A percentile compares a stretch with the other conserved stretches of the same genome.
Evolutionary conservation across 345 rosid species (phyloP).

Genomic region (Citrus cavaleriei): DNA sequence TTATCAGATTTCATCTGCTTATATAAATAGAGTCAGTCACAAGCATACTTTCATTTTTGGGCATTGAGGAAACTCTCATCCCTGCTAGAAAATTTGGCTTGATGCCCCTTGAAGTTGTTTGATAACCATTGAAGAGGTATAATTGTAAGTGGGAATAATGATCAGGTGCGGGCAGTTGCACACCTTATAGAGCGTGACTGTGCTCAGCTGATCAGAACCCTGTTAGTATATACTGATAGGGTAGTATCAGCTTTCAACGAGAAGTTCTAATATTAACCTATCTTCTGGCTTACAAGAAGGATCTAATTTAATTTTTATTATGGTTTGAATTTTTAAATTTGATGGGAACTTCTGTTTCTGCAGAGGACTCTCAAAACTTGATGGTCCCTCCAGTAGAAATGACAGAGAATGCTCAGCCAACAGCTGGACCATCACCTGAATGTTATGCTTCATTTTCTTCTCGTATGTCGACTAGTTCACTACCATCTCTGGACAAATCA

Average conservation of each 20-base stretch:
- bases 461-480: constrained; percentile 10
- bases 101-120: background rate
- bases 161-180: too few relatives aligned
- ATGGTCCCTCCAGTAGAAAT: constrained; percentile 3
- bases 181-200: too few relatives aligned
- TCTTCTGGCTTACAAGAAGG: background rate
- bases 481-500: background rate
- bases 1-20: background rate
- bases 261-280: background rate
- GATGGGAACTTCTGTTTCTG: background rate
- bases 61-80: background rate
- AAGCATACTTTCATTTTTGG: background rate
- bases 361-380: constrained; percentile 15
- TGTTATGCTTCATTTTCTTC: constrained; percentile 12
- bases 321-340: background rate
- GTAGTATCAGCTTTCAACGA: background rate
- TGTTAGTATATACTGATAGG: background rate
- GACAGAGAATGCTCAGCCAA: constrained; percentile 7
- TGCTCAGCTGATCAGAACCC: too few relatives aligned
- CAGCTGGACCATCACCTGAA: background rate
- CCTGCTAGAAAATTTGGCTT: background rate
- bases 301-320: background rate
- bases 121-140: background rate
- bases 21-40: background rate
- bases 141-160: background rate